Percentiles rank a stretch among this genome's conserved stretches.
Evolutionary conservation across 768 basidiomycete genomes (phyloP).

Genomic region (Lentinus brumalis): DNA sequence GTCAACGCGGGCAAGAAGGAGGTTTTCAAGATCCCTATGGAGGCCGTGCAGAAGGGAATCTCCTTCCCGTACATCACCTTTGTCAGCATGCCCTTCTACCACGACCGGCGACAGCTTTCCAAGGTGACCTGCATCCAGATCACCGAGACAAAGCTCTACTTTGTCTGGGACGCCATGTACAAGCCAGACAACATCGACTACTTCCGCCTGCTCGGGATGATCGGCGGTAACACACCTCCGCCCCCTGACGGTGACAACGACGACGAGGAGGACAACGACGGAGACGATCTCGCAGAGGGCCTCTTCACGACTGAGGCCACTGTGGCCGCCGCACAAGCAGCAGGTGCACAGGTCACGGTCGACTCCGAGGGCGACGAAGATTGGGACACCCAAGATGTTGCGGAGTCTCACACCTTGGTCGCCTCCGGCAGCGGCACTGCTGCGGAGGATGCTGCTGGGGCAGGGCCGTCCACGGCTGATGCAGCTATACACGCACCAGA

Average conservation of each 20-base stretch:
- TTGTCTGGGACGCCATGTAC: slow-evolving; percentile 26
- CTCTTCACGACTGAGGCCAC: not conserved
- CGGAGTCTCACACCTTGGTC: not conserved
- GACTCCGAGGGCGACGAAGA: not conserved
- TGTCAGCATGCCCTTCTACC: slow-evolving; percentile 19
- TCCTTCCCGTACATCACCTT: slow-evolving; percentile 17
- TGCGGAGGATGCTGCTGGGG: not conserved
- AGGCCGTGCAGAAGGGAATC: slow-evolving; percentile 1
- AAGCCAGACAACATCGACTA: slow-evolving; percentile 9
- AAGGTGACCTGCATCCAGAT: slow-evolving; percentile 32
- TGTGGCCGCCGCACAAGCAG: not conserved
- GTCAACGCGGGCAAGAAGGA: not conserved
- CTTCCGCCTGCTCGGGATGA: slow-evolving; percentile 7
- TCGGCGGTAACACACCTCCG: not conserved
- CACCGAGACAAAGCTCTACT: slow-evolving; percentile 29
- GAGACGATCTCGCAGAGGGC: not conserved
- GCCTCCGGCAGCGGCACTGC: not conserved
- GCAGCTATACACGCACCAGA: not conserved
- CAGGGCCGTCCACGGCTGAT: not conserved
- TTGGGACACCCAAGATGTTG: not conserved
- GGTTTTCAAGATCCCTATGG: slow-evolving; percentile 9
- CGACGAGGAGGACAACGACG: not conserved
- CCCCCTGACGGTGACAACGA: not conserved
- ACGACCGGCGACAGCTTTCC: slow-evolving; percentile 19
- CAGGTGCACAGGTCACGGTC: not conserved